Percentiles rank a stretch among this genome's conserved stretches.
phyloP scores from a whole-genome alignment of 73 alveolate species.

The Tetrahymena malaccensis region DNA sequence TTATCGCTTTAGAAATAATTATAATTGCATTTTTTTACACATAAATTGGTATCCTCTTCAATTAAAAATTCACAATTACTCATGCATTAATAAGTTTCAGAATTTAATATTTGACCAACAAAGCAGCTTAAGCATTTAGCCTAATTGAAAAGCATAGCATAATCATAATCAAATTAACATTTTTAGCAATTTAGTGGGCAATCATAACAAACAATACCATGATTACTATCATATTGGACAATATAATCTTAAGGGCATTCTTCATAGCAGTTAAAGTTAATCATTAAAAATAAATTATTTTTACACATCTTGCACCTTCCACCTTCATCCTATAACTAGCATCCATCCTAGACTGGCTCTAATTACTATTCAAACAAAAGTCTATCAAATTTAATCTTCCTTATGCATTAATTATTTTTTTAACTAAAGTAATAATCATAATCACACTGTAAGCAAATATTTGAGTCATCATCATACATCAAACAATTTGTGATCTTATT shows the following conservation, averaged over 20 bases:
- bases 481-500: background rate
- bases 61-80: background rate
- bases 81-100: background rate
- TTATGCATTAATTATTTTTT: background rate
- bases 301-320: background rate
- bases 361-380: background rate
- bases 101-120: background rate
- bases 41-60: background rate
- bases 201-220: background rate
- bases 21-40: background rate
- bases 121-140: background rate
- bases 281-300: background rate
- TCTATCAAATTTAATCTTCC: background rate
- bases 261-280: background rate
- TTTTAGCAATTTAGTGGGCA: background rate
- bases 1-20: too few relatives aligned
- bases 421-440: background rate
- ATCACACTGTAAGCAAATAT: background rate
- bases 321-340: background rate
- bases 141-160: background rate
- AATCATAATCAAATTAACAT: background rate
- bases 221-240: background rate
- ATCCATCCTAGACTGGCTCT: background rate
- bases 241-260: background rate
- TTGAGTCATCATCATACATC: background rate